Evolutionary conservation across 257 asterid genomes (phyloP), one percentile per base, ranked within the genome.

Genomic region (Solanum pimpinellifolium): DNA sequence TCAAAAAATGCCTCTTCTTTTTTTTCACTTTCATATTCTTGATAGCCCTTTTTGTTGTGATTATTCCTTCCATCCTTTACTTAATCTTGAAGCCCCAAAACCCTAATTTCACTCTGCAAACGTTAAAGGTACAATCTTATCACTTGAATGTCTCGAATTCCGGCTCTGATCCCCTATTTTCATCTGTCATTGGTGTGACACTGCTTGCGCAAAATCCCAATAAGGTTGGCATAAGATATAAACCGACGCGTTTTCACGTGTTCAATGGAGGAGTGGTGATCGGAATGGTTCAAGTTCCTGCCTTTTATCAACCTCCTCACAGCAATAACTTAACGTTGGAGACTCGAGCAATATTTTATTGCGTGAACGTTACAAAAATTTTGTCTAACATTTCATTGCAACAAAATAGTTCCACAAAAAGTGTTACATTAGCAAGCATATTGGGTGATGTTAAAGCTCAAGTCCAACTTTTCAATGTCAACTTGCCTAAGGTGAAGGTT

Each of bases 231-330:
- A 74, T 95, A 59, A 92, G 91, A 76, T 95, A 87, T 41, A 80
- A 86, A n/a, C 52, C 93, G 3, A 89, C 91, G 0, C 86, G 89
- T 37, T 91, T 95, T 20, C 95, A 92, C 66, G 92, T 94, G 77
- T 90, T 94, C 1, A 89, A 91, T 88, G 89, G 89, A 31, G 96
- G 98, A 56, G 31, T 91, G 9, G 95, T 92, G 33, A 90, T 93
- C 5, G 98, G 98, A 39, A 87, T 95, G 90, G 87, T 95, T 37
- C 91, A 91, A 74, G 87, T 94, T 35, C 95, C 93, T 2, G 88
- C 68, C 72, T 93, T 95, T 86, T 92, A 93, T 65, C 98, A 95
- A 75, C 98, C 98, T 11, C 95, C 98, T 1, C 42, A 56, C 25
- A 95, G 95, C 87, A 89, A 86, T 49, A 92, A 93, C 83, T 83